A percentile compares a stretch with the other conserved stretches of the same genome.
These are phyloP conservation scores for Candida orba DNA, from an alignment of 805 yeast genomes.

Conservation along the genomic window DNA sequence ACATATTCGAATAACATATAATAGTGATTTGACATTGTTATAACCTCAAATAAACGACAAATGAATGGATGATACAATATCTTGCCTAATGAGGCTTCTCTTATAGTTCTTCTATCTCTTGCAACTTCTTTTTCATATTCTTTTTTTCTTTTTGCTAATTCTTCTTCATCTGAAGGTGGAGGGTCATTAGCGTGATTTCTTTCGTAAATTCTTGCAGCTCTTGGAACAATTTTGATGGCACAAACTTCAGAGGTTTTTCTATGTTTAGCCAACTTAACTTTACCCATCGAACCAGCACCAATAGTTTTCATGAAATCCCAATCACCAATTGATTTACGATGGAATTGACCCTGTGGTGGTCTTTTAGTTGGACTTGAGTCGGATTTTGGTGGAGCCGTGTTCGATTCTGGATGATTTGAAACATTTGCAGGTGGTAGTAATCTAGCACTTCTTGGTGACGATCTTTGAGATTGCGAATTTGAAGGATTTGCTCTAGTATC, in stretches of 20 bases:
- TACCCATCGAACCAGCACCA: constrained; percentile 99
- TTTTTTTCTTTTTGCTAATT: constrained; percentile 52
- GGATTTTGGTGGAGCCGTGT: neutral
- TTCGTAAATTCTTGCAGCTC: constrained; percentile 74
- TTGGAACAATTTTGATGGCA: constrained; percentile 87
- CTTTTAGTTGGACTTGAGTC: constrained; percentile 12
- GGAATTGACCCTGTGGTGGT: constrained; percentile 38
- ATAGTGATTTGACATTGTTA: constrained; percentile 93
- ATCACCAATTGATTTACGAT: constrained; percentile 87
- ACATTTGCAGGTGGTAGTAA: constrained; percentile 9
- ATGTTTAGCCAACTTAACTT: constrained; percentile 90
- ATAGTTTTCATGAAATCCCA: constrained; percentile 94
- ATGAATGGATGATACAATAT: constrained; percentile 87
- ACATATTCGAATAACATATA: constrained; percentile 96
- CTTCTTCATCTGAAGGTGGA: constrained; percentile 54
- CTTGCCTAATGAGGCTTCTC: constrained; percentile 93
- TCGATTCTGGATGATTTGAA: neutral
- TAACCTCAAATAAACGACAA: constrained; percentile 87
- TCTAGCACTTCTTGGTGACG: constrained; percentile 2
- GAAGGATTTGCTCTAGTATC: constrained; percentile 19
- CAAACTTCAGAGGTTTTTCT: constrained; percentile 74
- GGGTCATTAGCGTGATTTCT: constrained; percentile 65
- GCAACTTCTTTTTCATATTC: constrained; percentile 79
- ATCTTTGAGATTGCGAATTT: constrained; percentile 13
- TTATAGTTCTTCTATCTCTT: constrained; percentile 82